Evolutionary conservation across 345 rosid genomes (phyloP), one percentile per base, ranked within the genome.

Genomic region (Zanthoxylum bungeanum): DNA sequence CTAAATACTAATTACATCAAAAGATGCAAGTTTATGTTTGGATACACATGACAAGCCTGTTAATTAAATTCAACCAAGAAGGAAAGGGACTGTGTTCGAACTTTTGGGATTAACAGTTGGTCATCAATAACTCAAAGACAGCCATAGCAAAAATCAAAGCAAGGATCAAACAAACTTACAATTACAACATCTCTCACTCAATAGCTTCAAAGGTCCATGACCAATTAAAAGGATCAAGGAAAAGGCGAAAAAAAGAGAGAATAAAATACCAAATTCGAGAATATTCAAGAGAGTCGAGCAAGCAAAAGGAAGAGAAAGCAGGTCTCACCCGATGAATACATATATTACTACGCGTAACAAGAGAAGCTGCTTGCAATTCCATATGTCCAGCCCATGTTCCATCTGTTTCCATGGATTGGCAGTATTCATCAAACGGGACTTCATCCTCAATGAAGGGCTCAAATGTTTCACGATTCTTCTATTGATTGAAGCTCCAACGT

Each of bases 341-440:
- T 57, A 89, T 89, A 75, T 94, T 94, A 82, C 87, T 71, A 49
- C 42, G 86, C 0, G 92, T 87, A 71, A 92, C 97, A 73, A 92
- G 97, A 74, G 98, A 94, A 80, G 95, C 91, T 60, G 98, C 97
- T 56, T 92, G 98, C 78, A 92, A 71, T 71, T 94, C 98, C 95
- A 94, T 90, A 78, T 94, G 91, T 64, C 98, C 97, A 40, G 97
- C 97, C 97, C 97, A 94, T 25, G 97, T 86, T 40, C 97, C 97
- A 81, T 94, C 98, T 31, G 81, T 81, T 56, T 85, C 91, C 98
- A 92, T 92, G 57, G 83, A 84, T 72, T 78, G 85, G 70, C 95
- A 89, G 60, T 94, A 94, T 58, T 94, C 97, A 58, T 89, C 95
- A 78, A 92, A 90, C 0, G 97, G 97, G 24, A 89, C 81, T 47